phyloP scores from a whole-genome alignment of 208 protist genomes.

The Vickermania spadyakhi region DNA sequence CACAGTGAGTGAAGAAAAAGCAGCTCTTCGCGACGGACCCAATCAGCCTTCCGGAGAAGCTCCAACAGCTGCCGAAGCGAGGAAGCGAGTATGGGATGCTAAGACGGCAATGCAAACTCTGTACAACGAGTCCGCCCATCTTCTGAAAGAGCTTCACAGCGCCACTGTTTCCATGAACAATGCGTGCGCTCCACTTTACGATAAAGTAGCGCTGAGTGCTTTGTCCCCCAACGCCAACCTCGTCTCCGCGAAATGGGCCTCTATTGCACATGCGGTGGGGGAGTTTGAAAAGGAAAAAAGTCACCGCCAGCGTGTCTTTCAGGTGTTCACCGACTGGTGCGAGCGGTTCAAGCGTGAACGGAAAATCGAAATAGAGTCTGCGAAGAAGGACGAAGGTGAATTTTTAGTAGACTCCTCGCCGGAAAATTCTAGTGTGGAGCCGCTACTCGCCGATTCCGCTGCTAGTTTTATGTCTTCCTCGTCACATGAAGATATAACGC shows the following conservation, averaged over 20 bases:
- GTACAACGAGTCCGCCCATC: constrained; percentile 47
- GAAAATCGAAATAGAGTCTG: neutral
- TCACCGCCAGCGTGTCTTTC: constrained; percentile 65
- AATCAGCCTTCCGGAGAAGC: constrained; percentile 23
- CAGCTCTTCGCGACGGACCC: constrained; percentile 1
- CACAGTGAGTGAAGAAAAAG: constrained; percentile 19
- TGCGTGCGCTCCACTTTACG: constrained; percentile 56
- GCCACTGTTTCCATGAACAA: constrained; percentile 38
- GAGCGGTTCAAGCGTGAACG: constrained; percentile 15
- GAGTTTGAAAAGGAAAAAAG: constrained; percentile 52
- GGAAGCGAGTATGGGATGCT: constrained; percentile 31
- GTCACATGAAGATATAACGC: neutral
- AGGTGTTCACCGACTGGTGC: constrained; percentile 74
- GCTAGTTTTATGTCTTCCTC: constrained; percentile 2
- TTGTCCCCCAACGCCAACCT: constrained; percentile 42
- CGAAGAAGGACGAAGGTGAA: constrained; percentile 1
- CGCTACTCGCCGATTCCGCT: constrained; percentile 4
- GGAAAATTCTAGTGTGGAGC: constrained; percentile 6
- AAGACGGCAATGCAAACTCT: constrained; percentile 28
- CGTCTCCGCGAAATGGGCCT: constrained; percentile 55
- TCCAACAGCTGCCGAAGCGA: constrained; percentile 29
- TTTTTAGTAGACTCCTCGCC: neutral
- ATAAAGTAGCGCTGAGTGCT: constrained; percentile 38
- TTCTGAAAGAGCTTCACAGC: constrained; percentile 39
- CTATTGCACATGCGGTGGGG: constrained; percentile 58